Evolutionary conservation across 805 yeast species (phyloP), one percentile per base, ranked within the genome.

Genomic region (baker's yeast (Saccharomyces cerevisiae)): DNA sequence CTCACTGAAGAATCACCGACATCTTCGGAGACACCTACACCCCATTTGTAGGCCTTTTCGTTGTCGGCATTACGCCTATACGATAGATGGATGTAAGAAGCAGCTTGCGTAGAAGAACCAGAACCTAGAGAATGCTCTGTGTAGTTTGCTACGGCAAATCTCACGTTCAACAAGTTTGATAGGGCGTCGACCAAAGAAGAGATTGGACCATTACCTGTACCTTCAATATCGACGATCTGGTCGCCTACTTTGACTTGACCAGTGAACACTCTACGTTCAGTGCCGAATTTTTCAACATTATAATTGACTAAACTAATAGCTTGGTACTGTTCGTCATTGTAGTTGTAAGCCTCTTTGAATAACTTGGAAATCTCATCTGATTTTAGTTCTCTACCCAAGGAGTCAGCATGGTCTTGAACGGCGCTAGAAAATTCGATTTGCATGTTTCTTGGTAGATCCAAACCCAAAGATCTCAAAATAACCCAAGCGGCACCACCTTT

Each of bases 21-120:
- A 72, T 91, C 96, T 71, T 84, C 92, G 68, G 89, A 85, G 57
- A 89, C 82, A 66, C 96, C 97, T 55, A 91, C 91, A 73, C 97
- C 97, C 96, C 97, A 91, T 63, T 70, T 70, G 56, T 71, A 64
- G 49, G 71, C 61, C 64, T 73, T 64, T 58, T 76, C 75, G 49
- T 73, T 70, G 52, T 73, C 74, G 48, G 70, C 70, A 24, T 73
- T 75, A 47, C 75, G 73, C 36, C 76, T 65, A 69, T 79, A 80
- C 59, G 80, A 69, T 52, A 79, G 65, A 62, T 81, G 85, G 55
- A 91, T 83, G 69, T 79, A 85, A 9, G 91, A 80, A 48, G 89
- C 91, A 61, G 91, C 92, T 70, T 82, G 79, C 53, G 87, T 81
- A 58, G 78, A 78, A 24, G 89, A 79, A 57, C 88, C 90, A 49